Conservation (phyloP, 176 grass and related monocot species). For the Cenchrus purpureus region DNA sequence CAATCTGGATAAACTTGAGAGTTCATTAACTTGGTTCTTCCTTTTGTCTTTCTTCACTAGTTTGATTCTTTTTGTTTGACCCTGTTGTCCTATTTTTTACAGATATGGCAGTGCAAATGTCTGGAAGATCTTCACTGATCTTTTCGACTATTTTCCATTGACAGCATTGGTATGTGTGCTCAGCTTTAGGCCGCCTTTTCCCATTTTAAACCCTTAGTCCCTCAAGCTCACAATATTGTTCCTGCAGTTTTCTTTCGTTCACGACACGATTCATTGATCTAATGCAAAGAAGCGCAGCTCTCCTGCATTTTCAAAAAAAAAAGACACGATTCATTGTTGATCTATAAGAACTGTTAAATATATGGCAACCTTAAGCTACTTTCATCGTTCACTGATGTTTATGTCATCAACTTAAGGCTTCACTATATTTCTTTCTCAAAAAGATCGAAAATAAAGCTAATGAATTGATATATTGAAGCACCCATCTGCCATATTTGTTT, state of each 20-base stretch:
- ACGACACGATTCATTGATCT: not conserved
- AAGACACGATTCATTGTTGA: not conserved
- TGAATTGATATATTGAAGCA: constrained; percentile 10
- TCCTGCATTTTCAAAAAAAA: too few relatives aligned
- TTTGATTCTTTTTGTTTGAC: constrained; percentile 7
- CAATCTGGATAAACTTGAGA: not conserved
- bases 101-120: constrained; percentile 94
- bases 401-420: not conserved
- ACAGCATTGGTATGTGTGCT: constrained; percentile 67
- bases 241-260: not conserved
- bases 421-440: not conserved
- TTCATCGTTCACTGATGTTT: constrained; percentile 7
- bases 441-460: not conserved
- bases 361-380: not conserved
- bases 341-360: not conserved
- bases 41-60: not conserved
- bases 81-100: constrained; percentile 19
- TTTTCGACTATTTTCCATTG: constrained; percentile 87
- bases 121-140: constrained; percentile 84
- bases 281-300: too few relatives aligned
- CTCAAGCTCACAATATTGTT: not conserved
- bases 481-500: not conserved
- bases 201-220: not conserved
- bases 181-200: constrained; percentile 3
- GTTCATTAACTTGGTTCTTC: not conserved